Conservation (phyloP, 257 asterid species). For the Solanum tarapatanum region DNA sequence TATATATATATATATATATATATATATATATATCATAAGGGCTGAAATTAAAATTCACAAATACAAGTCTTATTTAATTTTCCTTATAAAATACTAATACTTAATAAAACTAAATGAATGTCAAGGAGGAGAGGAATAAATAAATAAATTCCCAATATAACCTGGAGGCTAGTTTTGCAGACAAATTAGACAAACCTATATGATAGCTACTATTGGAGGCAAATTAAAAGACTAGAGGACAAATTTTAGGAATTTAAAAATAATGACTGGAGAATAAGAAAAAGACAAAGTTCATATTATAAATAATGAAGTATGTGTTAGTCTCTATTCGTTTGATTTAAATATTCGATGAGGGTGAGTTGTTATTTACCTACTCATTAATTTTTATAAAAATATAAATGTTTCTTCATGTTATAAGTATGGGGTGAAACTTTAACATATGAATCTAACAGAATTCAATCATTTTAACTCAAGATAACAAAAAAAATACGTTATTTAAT, state of each 20-base stretch:
- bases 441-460: neutral
- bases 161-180: neutral
- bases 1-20: no score
- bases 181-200: neutral
- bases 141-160: neutral
- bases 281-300: neutral
- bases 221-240: neutral
- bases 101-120: neutral
- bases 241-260: neutral
- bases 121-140: neutral
- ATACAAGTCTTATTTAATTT: neutral
- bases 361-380: neutral
- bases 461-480: fast-evolving
- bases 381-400: neutral
- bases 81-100: neutral
- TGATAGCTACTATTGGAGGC: neutral
- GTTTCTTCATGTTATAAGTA: neutral
- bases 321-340: neutral
- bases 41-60: neutral
- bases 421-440: neutral
- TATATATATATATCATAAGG: no score
- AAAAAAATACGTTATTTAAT: neutral
- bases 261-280: neutral
- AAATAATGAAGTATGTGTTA: neutral
- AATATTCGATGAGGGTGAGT: neutral